phyloP scores from a whole-genome alignment of 257 asterid genomes.

The Jacaranda mimosifolia region DNA sequence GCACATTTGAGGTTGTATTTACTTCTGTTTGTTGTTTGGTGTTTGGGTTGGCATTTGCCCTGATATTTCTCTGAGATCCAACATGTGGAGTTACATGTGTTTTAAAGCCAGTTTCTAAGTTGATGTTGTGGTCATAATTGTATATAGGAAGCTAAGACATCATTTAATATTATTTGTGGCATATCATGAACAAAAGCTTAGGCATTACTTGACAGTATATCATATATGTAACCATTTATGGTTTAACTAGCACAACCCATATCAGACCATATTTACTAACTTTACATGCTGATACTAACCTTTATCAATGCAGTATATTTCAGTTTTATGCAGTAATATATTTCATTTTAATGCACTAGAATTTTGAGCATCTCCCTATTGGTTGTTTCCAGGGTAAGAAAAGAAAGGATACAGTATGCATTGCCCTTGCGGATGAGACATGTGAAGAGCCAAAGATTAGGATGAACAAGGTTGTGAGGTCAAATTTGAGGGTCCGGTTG shows the following conservation, averaged over 20 bases:
- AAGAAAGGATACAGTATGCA: conserved; percentile 60
- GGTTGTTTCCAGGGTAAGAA: conserved; percentile 56
- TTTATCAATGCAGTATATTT: background rate
- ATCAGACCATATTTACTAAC: background rate
- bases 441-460: conserved; percentile 78
- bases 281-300: background rate
- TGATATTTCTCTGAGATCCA: background rate
- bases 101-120: background rate
- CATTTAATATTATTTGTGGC: background rate
- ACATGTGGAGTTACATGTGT: background rate
- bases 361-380: conserved; percentile 19
- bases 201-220: background rate
- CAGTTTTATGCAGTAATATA: background rate
- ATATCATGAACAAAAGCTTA: no score
- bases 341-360: conserved; percentile 16
- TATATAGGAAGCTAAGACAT: background rate
- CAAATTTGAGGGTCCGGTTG: conserved; percentile 68
- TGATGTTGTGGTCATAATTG: conserved; percentile 1
- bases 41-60: background rate
- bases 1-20: background rate
- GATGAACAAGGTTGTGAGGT: conserved; percentile 75
- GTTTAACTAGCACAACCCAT: background rate
- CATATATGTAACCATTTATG: background rate
- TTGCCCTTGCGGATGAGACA: conserved; percentile 65
- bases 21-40: background rate